Conservation (phyloP, 306 rosid genomes). For the Dalbergia oliveri region DNA sequence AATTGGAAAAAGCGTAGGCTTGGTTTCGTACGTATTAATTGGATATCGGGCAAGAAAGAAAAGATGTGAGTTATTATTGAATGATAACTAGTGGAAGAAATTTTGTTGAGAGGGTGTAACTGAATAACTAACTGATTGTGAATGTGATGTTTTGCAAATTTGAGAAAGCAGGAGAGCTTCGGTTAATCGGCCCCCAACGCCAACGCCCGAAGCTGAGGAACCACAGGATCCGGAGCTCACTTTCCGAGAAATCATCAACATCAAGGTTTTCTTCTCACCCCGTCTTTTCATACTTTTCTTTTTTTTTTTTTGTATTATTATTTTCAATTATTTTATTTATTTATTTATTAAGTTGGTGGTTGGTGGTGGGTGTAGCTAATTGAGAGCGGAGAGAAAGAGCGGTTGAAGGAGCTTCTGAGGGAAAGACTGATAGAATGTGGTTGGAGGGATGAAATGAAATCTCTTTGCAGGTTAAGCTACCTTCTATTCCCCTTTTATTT, state of each 20-base stretch:
- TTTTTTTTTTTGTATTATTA: background rate
- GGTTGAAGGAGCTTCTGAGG: background rate
- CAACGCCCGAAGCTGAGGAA: conserved; percentile 52
- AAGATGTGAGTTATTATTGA: background rate
- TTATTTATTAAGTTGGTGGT: too few relatives aligned
- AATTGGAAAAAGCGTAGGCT: background rate
- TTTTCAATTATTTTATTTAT: background rate
- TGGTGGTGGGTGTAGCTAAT: background rate
- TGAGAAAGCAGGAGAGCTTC: conserved; percentile 59
- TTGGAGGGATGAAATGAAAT: conserved; percentile 1
- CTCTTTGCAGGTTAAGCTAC: background rate
- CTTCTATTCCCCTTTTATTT: too few relatives aligned
- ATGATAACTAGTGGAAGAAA: background rate
- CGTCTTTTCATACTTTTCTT: background rate
- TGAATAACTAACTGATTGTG: background rate
- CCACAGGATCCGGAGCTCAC: conserved; percentile 50
- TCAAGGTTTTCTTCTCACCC: conserved; percentile 45
- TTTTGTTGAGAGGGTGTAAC: background rate
- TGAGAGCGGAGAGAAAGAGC: conserved; percentile 1
- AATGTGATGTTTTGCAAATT: background rate
- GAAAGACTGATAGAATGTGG: background rate
- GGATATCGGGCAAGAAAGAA: background rate
- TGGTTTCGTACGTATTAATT: background rate
- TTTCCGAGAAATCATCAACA: conserved; percentile 57
- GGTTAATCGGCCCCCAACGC: conserved; percentile 59